Evolutionary conservation across 164 flowering plant genomes (phyloP).

Genomic region (Tetrastigma voinierianum): DNA sequence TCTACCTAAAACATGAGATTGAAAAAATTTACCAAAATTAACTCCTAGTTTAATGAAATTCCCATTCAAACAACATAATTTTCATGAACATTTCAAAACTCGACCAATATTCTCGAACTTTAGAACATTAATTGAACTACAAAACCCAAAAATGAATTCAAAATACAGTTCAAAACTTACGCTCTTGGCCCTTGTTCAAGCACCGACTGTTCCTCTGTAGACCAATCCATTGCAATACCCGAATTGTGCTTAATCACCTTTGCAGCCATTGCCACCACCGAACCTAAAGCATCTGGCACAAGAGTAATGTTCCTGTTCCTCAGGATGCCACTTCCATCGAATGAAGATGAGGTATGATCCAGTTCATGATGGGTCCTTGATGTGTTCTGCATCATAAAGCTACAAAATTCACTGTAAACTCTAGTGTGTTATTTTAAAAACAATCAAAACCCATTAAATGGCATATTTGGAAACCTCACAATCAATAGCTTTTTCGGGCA

Average conservation of each 20-base stretch:
- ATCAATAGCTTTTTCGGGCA: neutral
- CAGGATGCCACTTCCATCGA: conserved; percentile 27
- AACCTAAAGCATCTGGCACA: conserved; percentile 20
- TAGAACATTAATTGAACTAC: neutral
- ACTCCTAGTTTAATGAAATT: neutral
- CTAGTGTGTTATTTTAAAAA: neutral
- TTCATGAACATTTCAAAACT: neutral
- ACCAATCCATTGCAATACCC: conserved; percentile 60
- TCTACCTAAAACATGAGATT: too few relatives aligned
- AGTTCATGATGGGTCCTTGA: conserved; percentile 46
- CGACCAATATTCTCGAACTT: neutral
- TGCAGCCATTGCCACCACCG: conserved; percentile 22
- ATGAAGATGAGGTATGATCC: conserved; percentile 21
- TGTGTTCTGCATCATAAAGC: conserved; percentile 45
- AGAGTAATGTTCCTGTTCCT: conserved; percentile 24
- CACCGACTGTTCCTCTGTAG: conserved; percentile 49
- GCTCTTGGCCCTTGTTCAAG: conserved; percentile 47
- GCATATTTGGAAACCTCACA: conserved; percentile 5
- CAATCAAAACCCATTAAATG: conserved; percentile 1
- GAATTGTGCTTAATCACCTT: conserved; percentile 53
- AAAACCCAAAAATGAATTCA: neutral
- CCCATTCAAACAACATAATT: neutral
- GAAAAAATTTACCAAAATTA: neutral
- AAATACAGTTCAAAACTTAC: conserved; percentile 27
- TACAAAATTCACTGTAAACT: neutral